Conservation (phyloP, 108 stramenopile species). For the Fistulifera pelliculosa region DNA sequence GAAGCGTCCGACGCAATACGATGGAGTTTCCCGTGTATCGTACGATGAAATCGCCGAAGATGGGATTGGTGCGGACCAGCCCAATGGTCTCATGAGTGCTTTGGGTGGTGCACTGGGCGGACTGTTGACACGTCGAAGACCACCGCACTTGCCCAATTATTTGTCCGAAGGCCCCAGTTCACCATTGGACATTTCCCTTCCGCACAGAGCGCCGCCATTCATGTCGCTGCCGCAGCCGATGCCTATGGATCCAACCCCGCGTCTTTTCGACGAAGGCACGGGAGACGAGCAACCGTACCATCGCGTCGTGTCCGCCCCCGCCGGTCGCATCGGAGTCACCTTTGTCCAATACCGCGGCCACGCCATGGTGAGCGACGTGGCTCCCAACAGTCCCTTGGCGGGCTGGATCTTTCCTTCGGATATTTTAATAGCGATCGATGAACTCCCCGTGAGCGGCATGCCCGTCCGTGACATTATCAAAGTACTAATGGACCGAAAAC, state of each 20-base stretch:
- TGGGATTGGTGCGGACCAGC: conserved; percentile 8
- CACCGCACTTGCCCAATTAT: conserved; percentile 1
- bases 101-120: conserved; percentile 68
- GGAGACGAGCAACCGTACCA: conserved; percentile 55
- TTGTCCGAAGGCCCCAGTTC: conserved; percentile 1
- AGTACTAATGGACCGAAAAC: conserved; percentile 49
- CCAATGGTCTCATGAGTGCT: conserved; percentile 52
- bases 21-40: background rate
- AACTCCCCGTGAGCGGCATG: conserved; percentile 75
- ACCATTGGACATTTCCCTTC: conserved; percentile 3
- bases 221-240: background rate
- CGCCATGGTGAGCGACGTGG: conserved; percentile 77
- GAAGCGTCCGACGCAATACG: background rate
- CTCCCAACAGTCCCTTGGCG: conserved; percentile 53
- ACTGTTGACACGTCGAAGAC: conserved; percentile 52
- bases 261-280: conserved; percentile 6
- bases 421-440: conserved; percentile 77
- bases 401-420: conserved; percentile 80
- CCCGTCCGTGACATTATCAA: conserved; percentile 73
- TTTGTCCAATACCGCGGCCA: conserved; percentile 80
- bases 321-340: conserved; percentile 77
- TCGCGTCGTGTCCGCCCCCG: conserved; percentile 74
- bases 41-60: conserved; percentile 12
- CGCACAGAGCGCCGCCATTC: background rate
- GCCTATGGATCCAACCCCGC: background rate